Base-by-base conservation (phyloP, 2,329 filamentous ascomycete species). In the Fusarium ambrosium region DNA sequence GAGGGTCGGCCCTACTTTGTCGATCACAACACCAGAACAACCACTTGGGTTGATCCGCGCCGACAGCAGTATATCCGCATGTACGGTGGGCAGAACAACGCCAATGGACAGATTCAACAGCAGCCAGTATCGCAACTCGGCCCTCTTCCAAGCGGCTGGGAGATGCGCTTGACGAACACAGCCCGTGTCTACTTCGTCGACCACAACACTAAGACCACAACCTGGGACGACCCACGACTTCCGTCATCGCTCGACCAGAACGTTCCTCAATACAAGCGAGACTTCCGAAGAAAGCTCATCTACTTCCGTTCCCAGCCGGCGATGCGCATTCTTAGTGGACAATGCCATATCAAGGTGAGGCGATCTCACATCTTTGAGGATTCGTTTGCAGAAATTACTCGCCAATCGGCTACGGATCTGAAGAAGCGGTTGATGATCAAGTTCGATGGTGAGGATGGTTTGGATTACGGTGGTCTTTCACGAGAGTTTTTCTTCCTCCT, bases 351-450 rank as follows among this genome's bases (percentile, higher is more conserved):
- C 84, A 99, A 99, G 88, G 94, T 99, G 76, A 91, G 97, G 79
- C 92, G 97, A 83, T 95, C 95, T 80, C 95, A 98, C 83, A 99
- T 99, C 77, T 99, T 99, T 79, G 97, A 99, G 84, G 97, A 99
- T 82, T 98, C 96, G 0, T 99, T 98, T 84, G 95, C 97, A 76
- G 97, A 99, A 84, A 98, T 99, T 78, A 98, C 98, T 88, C 92
- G 96, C 62, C 97, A 98, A 85, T 97, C 94, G 70, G 94, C 97
- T 60, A 95, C 93, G 18, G 97, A 99, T 83, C 86, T 99, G 73
- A 99, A 99, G 92, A 99, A 99, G 87, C 92, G 97, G 59, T 85
- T 99, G 75, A 99, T 99, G 97, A 98, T 99, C 85, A 99, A 99
- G 86, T 99, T 99, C 78, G 97, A 99, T 78, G 97, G 97, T 59